These are phyloP conservation scores for Elongisporangium undulatum DNA, from an alignment of 352 stramenopile genomes.

Conservation along the genomic window DNA sequence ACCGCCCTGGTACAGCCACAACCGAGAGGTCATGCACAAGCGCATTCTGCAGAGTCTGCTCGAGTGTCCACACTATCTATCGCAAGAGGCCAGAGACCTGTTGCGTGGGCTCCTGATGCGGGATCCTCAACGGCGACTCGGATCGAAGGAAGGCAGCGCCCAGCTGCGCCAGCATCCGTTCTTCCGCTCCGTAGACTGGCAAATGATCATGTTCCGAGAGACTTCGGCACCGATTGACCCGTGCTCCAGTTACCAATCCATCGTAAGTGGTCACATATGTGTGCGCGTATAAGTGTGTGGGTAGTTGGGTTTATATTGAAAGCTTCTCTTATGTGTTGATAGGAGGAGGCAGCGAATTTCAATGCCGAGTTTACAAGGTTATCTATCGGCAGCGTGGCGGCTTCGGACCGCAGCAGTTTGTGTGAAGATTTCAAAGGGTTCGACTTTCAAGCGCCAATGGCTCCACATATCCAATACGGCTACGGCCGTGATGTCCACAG, in stretches of 20 bases:
- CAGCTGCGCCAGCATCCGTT: conserved; percentile 66
- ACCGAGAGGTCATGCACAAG: conserved; percentile 41
- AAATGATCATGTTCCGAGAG: conserved; percentile 57
- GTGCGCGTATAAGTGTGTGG: neutral
- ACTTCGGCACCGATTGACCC: conserved; percentile 58
- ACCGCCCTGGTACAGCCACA: conserved; percentile 72
- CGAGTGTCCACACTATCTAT: conserved; percentile 48
- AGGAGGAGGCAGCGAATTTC: conserved; percentile 81
- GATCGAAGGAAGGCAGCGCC: conserved; percentile 34
- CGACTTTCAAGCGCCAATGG: conserved; percentile 66
- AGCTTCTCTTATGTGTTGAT: neutral
- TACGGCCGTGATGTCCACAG: conserved; percentile 34
- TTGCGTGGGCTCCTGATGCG: conserved; percentile 39
- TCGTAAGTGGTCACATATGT: conserved; percentile 25
- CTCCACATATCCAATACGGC: conserved; percentile 48
- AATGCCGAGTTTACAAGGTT: conserved; percentile 78
- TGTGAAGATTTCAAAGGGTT: conserved; percentile 85
- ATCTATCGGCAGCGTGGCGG: conserved; percentile 43
- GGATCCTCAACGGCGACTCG: conserved; percentile 45
- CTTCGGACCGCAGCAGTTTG: conserved; percentile 14
- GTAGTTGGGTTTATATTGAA: neutral
- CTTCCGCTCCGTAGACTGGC: conserved; percentile 63
- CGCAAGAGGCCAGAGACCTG: conserved; percentile 40
- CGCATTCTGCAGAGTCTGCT: conserved; percentile 51
- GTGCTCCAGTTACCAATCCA: conserved; percentile 33